Conservation (phyloP, 2,329 filamentous ascomycete species). For the Bipolaris cookei region DNA sequence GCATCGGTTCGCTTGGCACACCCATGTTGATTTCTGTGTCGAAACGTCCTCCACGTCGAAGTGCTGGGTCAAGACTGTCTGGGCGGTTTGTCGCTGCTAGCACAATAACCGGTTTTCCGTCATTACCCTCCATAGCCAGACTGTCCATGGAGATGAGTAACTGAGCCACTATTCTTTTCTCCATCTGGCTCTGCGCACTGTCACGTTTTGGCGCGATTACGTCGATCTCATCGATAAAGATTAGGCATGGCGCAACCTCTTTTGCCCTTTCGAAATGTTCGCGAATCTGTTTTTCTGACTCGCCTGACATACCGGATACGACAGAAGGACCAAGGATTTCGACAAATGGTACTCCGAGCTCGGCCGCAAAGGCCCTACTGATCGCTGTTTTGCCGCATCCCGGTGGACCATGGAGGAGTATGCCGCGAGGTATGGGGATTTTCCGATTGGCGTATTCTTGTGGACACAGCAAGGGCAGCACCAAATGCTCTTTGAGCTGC, state of each 20-base stretch:
- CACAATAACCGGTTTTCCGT: conserved; percentile 81
- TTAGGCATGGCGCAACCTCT: conserved; percentile 80
- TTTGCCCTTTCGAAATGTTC: conserved; percentile 90
- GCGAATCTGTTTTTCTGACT: conserved; percentile 84
- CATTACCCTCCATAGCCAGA: conserved; percentile 72
- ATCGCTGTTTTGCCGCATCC: conserved; percentile 89
- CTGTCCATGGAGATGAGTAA: conserved; percentile 85
- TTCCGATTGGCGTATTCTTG: conserved; percentile 69
- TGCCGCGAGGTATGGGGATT: conserved; percentile 73
- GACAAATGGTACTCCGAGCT: conserved; percentile 77
- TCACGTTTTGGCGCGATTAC: conserved; percentile 87
- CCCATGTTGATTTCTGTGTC: conserved; percentile 85
- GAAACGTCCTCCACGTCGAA: conserved; percentile 77
- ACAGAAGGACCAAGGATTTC: conserved; percentile 82
- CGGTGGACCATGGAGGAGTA: conserved; percentile 81
- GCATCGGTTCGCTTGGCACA: conserved; percentile 78
- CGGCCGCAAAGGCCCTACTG: conserved; percentile 77
- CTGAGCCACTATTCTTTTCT: conserved; percentile 83
- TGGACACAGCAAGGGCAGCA: conserved; percentile 73
- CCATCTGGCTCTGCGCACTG: conserved; percentile 84
- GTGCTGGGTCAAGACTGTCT: conserved; percentile 80
- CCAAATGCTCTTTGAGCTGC: conserved; percentile 72
- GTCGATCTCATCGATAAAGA: conserved; percentile 94
- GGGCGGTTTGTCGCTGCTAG: conserved; percentile 90
- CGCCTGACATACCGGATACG: conserved; percentile 85